Percentiles rank a stretch among this genome's conserved stretches.
These are phyloP conservation scores for Themeda triandra DNA, from an alignment of 176 grass and related monocot genomes.

Conservation along the genomic window DNA sequence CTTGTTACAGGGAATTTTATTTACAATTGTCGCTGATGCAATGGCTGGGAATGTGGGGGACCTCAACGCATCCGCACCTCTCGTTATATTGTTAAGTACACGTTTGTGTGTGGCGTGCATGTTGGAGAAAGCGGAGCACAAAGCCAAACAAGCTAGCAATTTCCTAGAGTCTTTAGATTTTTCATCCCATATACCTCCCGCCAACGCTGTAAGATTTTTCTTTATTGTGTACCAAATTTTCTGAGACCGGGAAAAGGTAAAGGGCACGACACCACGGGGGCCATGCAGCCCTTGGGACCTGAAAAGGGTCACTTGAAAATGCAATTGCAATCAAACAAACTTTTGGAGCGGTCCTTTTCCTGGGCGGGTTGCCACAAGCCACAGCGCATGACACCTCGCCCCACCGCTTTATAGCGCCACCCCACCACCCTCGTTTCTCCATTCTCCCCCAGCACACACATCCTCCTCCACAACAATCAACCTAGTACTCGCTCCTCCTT, in stretches of 20 bases:
- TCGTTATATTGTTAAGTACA: too few relatives aligned
- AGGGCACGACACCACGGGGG: neutral
- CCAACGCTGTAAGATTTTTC: too few relatives aligned
- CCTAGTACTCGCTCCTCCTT: neutral
- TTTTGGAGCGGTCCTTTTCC: slow-evolving; percentile 8
- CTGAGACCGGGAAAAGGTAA: neutral
- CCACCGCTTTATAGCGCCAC: slow-evolving; percentile 21
- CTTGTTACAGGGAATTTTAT: too few relatives aligned
- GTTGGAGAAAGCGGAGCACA: neutral
- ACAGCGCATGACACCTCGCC: neutral
- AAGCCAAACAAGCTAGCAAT: neutral
- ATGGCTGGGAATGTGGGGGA: too few relatives aligned
- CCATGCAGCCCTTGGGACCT: slow-evolving; percentile 16
- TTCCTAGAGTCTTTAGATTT: neutral
- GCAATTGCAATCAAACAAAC: slow-evolving; percentile 16
- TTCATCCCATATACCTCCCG: neutral
- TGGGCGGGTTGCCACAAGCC: neutral
- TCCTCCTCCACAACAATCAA: neutral
- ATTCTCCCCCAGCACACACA: neutral
- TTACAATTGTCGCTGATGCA: too few relatives aligned
- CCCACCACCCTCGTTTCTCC: neutral
- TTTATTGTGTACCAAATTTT: neutral
- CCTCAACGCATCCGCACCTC: too few relatives aligned
- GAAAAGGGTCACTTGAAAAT: neutral
- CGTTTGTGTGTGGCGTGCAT: neutral